Percentiles rank a stretch among this genome's conserved stretches.
Evolutionary conservation across 768 basidiomycete species (phyloP).

Genomic region (Coprinopsis marcescibilis): DNA sequence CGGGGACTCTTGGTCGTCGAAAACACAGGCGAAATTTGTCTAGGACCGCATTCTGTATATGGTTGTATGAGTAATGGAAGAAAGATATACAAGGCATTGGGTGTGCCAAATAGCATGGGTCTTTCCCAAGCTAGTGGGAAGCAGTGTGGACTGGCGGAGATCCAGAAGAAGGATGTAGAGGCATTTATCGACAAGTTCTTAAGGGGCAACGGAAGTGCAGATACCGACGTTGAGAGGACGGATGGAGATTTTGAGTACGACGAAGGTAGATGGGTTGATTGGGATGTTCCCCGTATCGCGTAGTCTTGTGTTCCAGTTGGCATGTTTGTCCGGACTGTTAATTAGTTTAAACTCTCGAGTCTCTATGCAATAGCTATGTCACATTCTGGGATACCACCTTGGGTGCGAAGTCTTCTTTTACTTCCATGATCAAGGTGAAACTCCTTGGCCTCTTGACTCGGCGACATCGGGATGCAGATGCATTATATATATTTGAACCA

Average conservation of each 20-base stretch:
- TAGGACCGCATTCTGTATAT: conserved; percentile 45
- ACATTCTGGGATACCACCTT: no score
- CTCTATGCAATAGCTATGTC: no score
- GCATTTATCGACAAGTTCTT: conserved; percentile 58
- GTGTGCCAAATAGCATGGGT: conserved; percentile 40
- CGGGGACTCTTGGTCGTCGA: conserved; percentile 48
- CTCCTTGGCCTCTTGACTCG: no score
- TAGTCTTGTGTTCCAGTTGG: background rate
- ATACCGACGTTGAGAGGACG: conserved; percentile 41
- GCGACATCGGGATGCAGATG: no score
- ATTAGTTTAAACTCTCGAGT: background rate
- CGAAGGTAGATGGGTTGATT: conserved; percentile 42
- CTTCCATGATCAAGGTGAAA: no score
- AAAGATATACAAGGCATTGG: conserved; percentile 45
- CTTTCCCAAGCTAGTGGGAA: conserved; percentile 48
- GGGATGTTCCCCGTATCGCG: conserved; percentile 39
- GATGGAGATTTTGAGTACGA: conserved; percentile 39
- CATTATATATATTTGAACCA: no score
- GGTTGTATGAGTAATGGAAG: conserved; percentile 48
- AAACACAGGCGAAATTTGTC: conserved; percentile 51
- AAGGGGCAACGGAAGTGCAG: conserved; percentile 35
- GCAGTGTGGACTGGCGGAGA: conserved; percentile 49
- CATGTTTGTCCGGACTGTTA: background rate
- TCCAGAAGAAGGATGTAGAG: conserved; percentile 36
- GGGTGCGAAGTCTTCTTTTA: no score